phyloP scores from a whole-genome alignment of 345 rosid genomes.

The Camelina sativa region DNA sequence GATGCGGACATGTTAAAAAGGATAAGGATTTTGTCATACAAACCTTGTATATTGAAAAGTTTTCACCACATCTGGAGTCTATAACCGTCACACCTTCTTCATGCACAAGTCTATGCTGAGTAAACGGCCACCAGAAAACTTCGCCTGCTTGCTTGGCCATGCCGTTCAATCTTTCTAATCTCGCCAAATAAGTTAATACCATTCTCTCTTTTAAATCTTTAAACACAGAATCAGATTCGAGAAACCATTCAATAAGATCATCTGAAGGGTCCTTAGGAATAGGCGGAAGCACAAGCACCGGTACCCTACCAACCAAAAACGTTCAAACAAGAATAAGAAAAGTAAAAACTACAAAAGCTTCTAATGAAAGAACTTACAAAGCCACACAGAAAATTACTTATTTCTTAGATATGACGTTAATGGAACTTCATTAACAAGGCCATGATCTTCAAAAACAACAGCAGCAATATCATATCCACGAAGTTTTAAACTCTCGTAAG shows the following conservation, averaged over 20 bases:
- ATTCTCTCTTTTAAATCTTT: slow-evolving; percentile 62
- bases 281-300: slow-evolving; percentile 82
- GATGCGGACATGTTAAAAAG: slow-evolving; percentile 11
- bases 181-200: slow-evolving; percentile 62
- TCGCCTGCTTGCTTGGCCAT: slow-evolving; percentile 79
- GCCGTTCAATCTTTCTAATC: slow-evolving; percentile 59
- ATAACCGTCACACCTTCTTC: slow-evolving; percentile 73
- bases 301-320: slow-evolving; percentile 58
- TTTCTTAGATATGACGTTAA: slow-evolving; percentile 69
- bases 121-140: slow-evolving; percentile 97
- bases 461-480: slow-evolving; percentile 91
- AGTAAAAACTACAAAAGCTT: not conserved
- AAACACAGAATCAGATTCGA: slow-evolving; percentile 59
- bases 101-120: slow-evolving; percentile 84
- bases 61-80: slow-evolving; percentile 95
- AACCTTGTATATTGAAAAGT: slow-evolving; percentile 86
- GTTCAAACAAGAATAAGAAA: slow-evolving; percentile 30
- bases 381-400: slow-evolving; percentile 50
- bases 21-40: slow-evolving; percentile 22
- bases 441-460: slow-evolving; percentile 81
- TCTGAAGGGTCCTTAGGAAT: slow-evolving; percentile 79
- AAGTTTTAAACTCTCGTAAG: slow-evolving; percentile 80
- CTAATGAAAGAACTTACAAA: not conserved
- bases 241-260: slow-evolving; percentile 87
- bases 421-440: slow-evolving; percentile 81